Base-by-base conservation (phyloP, 2,329 filamentous ascomycete species). In the Pseudogymnoascus destructans region DNA sequence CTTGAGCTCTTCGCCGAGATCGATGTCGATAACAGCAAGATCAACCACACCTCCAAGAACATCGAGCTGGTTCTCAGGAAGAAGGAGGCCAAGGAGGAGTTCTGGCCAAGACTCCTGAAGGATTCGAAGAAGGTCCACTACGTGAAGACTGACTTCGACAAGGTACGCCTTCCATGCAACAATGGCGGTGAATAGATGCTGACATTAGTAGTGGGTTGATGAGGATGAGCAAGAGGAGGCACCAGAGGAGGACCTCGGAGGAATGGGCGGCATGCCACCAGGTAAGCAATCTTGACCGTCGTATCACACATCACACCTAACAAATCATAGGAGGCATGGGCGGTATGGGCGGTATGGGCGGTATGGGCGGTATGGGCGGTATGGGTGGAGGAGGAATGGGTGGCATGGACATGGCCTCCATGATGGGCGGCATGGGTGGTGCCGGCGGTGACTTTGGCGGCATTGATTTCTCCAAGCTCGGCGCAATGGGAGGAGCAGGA, bases 61-160 rank as follows among this genome's bases (percentile, higher is more conserved):
- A 79, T 96, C 66, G 87, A 95, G 78, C 74, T 97, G 67, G 87
- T 95, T 72, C 80, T 98, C 73, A 83, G 89, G 75, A 98, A 98
- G 87, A 96, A 96, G 85, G 90, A 95, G 70, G 80, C 93, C 64
- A 88, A 90, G 75, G 83, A 89, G 69, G 89, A 93, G 74, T 97
- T 86, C 82, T 98, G 93, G 93, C 91, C 91, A 63, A 84, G 93
- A 64, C 80, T 98, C 69, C 80, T 96, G 71, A 96, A 96, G 84
- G 88, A 92, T 61, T 73, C 77, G 65, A 86, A 89, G 80, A 95
- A 89, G 79, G 76, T 88, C 58, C 93, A 97, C 77, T 98, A 90
- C 82, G 75, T 98, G 69, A 95, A 95, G 85, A 97, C 93, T 64
- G 87, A 98, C 77, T 98, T 98, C 68, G 91, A 96, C 78, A 96